Evolutionary conservation across 495 filamentous ascomycete species (phyloP).

Genomic region (Penicillium steckii): DNA sequence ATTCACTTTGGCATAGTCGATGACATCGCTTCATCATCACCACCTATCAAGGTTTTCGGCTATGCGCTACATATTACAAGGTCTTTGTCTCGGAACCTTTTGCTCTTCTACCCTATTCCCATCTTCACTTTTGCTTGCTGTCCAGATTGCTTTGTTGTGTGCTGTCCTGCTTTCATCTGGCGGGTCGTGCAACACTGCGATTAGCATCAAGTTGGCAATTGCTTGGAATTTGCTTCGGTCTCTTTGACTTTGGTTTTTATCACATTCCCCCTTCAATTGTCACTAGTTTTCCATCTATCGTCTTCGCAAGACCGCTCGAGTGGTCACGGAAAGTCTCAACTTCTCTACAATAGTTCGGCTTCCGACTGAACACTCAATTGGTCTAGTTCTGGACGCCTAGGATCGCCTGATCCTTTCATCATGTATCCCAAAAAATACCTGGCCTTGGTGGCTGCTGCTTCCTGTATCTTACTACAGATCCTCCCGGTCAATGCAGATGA

Average conservation of each 20-base stretch:
- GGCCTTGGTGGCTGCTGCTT: constrained; percentile 14
- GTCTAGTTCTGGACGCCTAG: neutral
- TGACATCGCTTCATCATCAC: constrained; percentile 29
- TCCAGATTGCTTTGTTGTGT: neutral
- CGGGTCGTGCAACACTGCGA: neutral
- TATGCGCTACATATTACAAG: constrained; percentile 24
- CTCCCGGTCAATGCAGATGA: constrained; percentile 9
- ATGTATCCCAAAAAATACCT: constrained; percentile 20
- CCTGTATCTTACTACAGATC: constrained; percentile 14
- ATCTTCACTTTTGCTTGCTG: neutral
- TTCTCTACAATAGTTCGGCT: neutral
- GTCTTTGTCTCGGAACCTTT: neutral
- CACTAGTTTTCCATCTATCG: neutral
- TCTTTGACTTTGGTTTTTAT: neutral
- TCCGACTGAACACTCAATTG: neutral
- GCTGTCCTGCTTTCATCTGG: neutral
- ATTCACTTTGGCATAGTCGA: neutral
- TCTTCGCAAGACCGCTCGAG: neutral
- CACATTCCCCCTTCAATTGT: neutral
- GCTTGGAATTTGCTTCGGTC: neutral
- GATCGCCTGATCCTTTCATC: neutral
- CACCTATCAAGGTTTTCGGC: neutral
- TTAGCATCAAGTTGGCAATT: neutral
- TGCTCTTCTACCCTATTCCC: neutral
- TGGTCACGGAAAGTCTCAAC: neutral